Evolutionary conservation across 192 early-diverging fungal genomes (phyloP).

Genomic region (Coemansia sp.): DNA sequence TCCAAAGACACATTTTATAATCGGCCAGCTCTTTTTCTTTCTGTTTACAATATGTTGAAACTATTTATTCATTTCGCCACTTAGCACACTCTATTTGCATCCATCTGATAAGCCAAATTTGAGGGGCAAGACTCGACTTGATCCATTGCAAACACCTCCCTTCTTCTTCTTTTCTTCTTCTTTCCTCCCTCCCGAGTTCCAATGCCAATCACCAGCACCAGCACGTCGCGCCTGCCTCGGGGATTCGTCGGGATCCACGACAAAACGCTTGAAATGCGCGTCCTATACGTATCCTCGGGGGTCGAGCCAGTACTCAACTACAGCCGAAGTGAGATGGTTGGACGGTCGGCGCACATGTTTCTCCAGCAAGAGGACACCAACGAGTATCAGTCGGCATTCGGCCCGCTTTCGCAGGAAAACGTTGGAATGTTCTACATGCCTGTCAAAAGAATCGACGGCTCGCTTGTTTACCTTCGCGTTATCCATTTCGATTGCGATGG

Average conservation of each 20-base stretch:
- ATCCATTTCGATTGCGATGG: conserved; percentile 29
- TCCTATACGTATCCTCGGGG: conserved; percentile 35
- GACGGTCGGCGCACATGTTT: conserved; percentile 5
- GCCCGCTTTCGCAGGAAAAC: conserved; percentile 1
- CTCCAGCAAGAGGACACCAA: conserved; percentile 6
- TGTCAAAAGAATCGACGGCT: neutral
- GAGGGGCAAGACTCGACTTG: too few species aligned
- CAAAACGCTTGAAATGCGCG: conserved; percentile 31
- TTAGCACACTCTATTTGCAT: neutral
- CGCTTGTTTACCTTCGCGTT: conserved; percentile 7
- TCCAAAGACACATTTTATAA: too few species aligned
- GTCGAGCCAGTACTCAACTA: conserved; percentile 8
- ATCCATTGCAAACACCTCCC: neutral
- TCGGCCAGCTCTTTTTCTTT: too few species aligned
- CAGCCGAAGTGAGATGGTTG: conserved; percentile 13
- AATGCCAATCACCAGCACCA: neutral
- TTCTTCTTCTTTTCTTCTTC: neutral
- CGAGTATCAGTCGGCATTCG: conserved; percentile 12
- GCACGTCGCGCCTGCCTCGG: conserved; percentile 2
- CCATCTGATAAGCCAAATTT: too few species aligned
- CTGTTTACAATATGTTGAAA: too few species aligned
- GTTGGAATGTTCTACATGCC: conserved; percentile 1
- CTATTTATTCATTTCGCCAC: too few species aligned
- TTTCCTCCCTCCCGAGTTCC: neutral
- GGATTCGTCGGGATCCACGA: conserved; percentile 39